Base-by-base conservation (phyloP, 805 yeast genomes). In the Candida tammaniensis region DNA sequence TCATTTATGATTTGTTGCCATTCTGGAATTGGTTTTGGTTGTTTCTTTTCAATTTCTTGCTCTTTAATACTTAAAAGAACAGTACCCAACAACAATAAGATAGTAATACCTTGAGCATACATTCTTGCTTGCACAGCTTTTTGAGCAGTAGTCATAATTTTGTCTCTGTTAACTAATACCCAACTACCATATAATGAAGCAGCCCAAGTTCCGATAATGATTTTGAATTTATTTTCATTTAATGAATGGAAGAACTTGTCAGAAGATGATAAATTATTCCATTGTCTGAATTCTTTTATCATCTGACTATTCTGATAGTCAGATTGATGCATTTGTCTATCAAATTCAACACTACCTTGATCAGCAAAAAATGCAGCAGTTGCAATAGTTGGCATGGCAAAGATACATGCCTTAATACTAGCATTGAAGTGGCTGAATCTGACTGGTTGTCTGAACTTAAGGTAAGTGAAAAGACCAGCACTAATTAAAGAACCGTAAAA, bases 41-140 rank as follows among this genome's bases (percentile, higher is more conserved):
- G 54, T 11, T 40, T 27, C 36, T 64, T 56, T 20, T 58, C 74
- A 44, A 74, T 57, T 46, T 77, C 72, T 44, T 74, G 78, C 47
- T 82, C 87, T 44, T 77, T 80, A 60, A 79, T 72, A 28, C 80
- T 69, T 45, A 81, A 61, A 33, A 79, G 78, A 51, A 86, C 72
- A 0, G 93, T 77, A 15, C 80, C 87, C 35, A 86, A 59, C 44
- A 86, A 62, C 42, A 86, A 62, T 8, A 74, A 73, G 35, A 86
- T 88, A 1, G 95, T 83, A 35, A 84, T 61, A 44, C 82, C 85
- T 59, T 86, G 95, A 8, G 95, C 95, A 54, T 86, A 86, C 84
- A 86, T 86, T 74, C 95, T 80, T 20, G 94, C 94, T 55, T 82
- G 89, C 21, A 83, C 93, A 31, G 84, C 76, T 57, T 84, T 86